Evolutionary conservation across 768 basidiomycete genomes (phyloP).

Genomic region (Termitomyces heimii): DNA sequence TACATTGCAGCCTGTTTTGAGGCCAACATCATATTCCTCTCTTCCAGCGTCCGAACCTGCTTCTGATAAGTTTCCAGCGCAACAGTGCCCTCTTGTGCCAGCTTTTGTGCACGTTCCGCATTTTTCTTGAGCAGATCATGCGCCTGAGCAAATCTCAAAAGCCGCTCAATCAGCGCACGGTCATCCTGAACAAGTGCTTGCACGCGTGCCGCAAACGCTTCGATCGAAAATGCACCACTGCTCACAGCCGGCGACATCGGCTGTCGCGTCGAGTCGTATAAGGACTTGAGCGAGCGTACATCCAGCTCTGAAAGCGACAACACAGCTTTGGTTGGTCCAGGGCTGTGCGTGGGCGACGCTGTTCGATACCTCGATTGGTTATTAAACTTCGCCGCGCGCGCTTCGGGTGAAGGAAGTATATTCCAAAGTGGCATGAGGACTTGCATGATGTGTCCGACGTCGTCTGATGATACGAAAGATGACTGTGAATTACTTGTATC

Average conservation of each 20-base stretch:
- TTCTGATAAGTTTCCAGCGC: conserved; percentile 89
- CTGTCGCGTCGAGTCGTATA: conserved; percentile 50
- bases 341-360: conserved; percentile 28
- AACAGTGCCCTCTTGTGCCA: conserved; percentile 74
- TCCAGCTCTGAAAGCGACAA: conserved; percentile 78
- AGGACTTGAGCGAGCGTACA: conserved; percentile 75
- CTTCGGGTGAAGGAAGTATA: conserved; percentile 79
- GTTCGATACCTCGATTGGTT: conserved; percentile 39
- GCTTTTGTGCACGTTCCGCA: conserved; percentile 85
- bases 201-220: conserved; percentile 72
- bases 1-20: conserved; percentile 54
- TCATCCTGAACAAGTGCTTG: conserved; percentile 82
- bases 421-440: conserved; percentile 73
- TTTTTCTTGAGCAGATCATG: conserved; percentile 90
- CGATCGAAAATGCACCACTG: conserved; percentile 55
- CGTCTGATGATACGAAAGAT: conserved; percentile 12
- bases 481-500: conserved; percentile 8
- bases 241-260: conserved; percentile 19
- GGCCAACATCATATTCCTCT: conserved; percentile 53
- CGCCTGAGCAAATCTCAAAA: conserved; percentile 82
- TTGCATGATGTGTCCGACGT: conserved; percentile 51
- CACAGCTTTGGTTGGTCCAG: conserved; percentile 14
- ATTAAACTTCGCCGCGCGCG: conserved; percentile 62
- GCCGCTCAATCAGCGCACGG: conserved; percentile 73
- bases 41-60: conserved; percentile 77